A percentile compares a stretch with the other conserved stretches of the same genome.
Conservation (phyloP, 306 rosid species). For the Dryas drummondii region DNA sequence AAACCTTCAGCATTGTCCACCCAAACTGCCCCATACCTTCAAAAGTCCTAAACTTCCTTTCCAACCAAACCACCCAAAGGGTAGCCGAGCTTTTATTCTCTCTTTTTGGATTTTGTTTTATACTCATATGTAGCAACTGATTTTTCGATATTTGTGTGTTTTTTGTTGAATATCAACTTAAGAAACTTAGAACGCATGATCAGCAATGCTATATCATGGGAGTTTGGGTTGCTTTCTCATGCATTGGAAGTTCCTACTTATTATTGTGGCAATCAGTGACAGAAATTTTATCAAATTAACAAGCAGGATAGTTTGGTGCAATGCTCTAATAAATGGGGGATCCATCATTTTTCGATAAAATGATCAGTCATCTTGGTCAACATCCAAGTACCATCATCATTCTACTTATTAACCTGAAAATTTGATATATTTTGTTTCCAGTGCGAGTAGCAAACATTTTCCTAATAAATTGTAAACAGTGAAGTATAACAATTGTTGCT, state of each 20-base stretch:
- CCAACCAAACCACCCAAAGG: no score
- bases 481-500: no score
- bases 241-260: not conserved
- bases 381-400: conserved; percentile 59
- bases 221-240: not conserved
- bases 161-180: no score
- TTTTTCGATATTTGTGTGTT: no score
- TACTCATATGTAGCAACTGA: no score
- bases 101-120: no score
- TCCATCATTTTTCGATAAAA: conserved; percentile 46
- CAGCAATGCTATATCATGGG: not conserved
- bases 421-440: not conserved
- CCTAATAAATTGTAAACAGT: no score
- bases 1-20: no score
- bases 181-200: no score
- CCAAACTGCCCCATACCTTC: no score
- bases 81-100: no score
- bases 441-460: not conserved
- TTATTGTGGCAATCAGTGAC: not conserved
- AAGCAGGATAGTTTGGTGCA: conserved; percentile 12
- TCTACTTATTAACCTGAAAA: not conserved
- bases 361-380: conserved; percentile 66
- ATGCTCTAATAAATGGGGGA: conserved; percentile 50
- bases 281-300: not conserved
- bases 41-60: no score